Evolutionary conservation across 495 filamentous ascomycete species (phyloP), one percentile per base, ranked within the genome.

Genomic region (Penicillium macrosclerotiorum): DNA sequence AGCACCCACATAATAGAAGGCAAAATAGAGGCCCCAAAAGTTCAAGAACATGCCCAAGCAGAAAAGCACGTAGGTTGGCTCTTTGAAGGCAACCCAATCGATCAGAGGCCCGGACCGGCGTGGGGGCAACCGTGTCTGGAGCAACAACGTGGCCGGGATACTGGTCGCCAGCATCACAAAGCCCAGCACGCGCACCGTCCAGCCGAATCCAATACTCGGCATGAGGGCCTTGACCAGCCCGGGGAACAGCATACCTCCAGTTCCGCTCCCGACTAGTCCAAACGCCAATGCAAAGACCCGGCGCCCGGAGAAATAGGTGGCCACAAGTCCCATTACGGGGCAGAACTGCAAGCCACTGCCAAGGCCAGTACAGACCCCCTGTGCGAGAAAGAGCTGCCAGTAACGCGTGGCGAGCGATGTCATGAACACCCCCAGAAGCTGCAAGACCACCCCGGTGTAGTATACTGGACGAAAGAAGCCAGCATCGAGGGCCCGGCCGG

Each of bases 1-100:
- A 0, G 71, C 43, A 17, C 57, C 54, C 33, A 86, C 57, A 60
- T 86, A 89, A 62, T 84, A 87, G 54, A 82, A 86, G 6, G 75
- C 77, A 53, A 89, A 83, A 53, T 86, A 89, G 1, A 81, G 50
- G 0, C 70, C 77, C 74, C 74, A 77, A 56, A 84, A 81, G 42
- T 65, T 62, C 35, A 80, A 54, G 52, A 76, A 71, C 61, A 75
- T 79, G 38, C 77, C 77, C 2, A 69, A 45, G 0, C 74, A 68
- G 52, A 86, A 88, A n/a, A 88, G 66, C 2, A 73, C 51, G 55
- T 83, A 88, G 19, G 83, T 65, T 4, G 57, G 47, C 51, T 86
- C 81, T 33, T 60, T 70, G 52, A 88, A 87, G 1, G 80, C 80
- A 4, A 29, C 5, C 6, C 5, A 29, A 29, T 38, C 25, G 33